Evolutionary conservation across 257 asterid species (phyloP).

Genomic region (Fraxinus excelsior): DNA sequence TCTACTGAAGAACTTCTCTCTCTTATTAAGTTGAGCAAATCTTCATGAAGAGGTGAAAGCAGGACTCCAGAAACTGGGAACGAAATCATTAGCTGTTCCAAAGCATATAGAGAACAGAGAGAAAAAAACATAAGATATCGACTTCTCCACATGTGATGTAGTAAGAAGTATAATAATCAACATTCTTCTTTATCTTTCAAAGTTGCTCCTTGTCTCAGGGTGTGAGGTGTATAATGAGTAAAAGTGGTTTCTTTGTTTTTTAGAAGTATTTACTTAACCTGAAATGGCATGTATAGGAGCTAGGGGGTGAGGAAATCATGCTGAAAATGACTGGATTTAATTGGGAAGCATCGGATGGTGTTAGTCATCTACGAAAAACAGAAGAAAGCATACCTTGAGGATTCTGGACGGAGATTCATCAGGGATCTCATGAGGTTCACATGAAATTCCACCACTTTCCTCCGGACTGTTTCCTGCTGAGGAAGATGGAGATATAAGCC

Average conservation of each 20-base stretch:
- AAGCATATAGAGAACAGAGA: conserved; percentile 18
- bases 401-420: conserved; percentile 56
- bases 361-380: not conserved
- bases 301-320: not conserved
- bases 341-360: not conserved
- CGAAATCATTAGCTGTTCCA: conserved; percentile 70
- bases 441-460: conserved; percentile 52
- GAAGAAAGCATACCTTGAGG: conserved; percentile 55
- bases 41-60: conserved; percentile 80
- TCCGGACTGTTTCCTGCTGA: conserved; percentile 69
- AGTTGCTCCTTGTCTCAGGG: conserved; percentile 15
- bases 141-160: conserved; percentile 19
- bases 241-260: not conserved
- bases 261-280: not conserved
- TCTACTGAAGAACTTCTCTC: conserved; percentile 34
- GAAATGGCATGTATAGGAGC: not conserved
- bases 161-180: conserved; percentile 1
- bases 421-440: conserved; percentile 44
- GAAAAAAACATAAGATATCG: conserved; percentile 13
- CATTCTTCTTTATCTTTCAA: conserved; percentile 12
- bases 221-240: conserved; percentile 6
- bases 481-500: conserved; percentile 84
- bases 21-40: conserved; percentile 49
- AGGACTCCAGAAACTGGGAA: conserved; percentile 48
- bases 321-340: not conserved